Percentiles rank a stretch among this genome's conserved stretches.
phyloP scores from a whole-genome alignment of 2,329 filamentous ascomycete genomes.

The Talaromyces verruculosus region DNA sequence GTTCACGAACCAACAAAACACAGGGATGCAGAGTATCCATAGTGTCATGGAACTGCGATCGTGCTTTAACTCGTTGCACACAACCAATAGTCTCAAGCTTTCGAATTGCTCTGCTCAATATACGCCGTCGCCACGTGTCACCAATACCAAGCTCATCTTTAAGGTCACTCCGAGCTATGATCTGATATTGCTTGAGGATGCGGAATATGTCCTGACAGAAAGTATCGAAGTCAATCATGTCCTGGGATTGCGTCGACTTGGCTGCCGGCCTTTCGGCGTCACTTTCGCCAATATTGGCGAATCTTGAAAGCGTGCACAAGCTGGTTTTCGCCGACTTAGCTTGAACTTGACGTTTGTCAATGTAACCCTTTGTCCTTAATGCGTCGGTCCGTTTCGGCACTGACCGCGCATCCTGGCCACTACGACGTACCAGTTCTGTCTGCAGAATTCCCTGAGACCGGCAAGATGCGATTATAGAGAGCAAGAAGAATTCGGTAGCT shows the following conservation, averaged over 20 bases:
- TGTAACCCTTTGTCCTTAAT: slow-evolving; percentile 60
- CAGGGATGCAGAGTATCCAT: slow-evolving; percentile 42
- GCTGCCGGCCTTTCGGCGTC: slow-evolving; percentile 21
- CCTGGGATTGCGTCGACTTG: slow-evolving; percentile 23
- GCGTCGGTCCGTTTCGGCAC: slow-evolving; percentile 61
- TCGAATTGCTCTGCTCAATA: slow-evolving; percentile 45
- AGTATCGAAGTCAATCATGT: slow-evolving; percentile 49
- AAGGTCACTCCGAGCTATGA: slow-evolving; percentile 55
- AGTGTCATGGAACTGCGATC: slow-evolving; percentile 42
- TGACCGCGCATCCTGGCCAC: slow-evolving; percentile 65
- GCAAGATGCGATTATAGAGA: slow-evolving; percentile 59
- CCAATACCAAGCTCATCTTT: slow-evolving; percentile 48
- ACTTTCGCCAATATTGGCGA: slow-evolving; percentile 32
- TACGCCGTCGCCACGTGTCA: slow-evolving; percentile 40
- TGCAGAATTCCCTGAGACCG: slow-evolving; percentile 59
- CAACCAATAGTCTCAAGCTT: slow-evolving; percentile 50
- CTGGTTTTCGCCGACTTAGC: slow-evolving; percentile 55
- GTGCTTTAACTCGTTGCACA: slow-evolving; percentile 44
- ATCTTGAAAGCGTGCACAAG: slow-evolving; percentile 56
- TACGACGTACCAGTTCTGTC: slow-evolving; percentile 54
- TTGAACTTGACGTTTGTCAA: slow-evolving; percentile 56
- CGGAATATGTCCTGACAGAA: slow-evolving; percentile 52
- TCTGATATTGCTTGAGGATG: slow-evolving; percentile 50
- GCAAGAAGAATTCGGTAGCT: slow-evolving; percentile 55
- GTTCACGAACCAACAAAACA: slow-evolving; percentile 46